Evolutionary conservation across 2,329 filamentous ascomycete species (phyloP).

Genomic region (Alternaria panax): DNA sequence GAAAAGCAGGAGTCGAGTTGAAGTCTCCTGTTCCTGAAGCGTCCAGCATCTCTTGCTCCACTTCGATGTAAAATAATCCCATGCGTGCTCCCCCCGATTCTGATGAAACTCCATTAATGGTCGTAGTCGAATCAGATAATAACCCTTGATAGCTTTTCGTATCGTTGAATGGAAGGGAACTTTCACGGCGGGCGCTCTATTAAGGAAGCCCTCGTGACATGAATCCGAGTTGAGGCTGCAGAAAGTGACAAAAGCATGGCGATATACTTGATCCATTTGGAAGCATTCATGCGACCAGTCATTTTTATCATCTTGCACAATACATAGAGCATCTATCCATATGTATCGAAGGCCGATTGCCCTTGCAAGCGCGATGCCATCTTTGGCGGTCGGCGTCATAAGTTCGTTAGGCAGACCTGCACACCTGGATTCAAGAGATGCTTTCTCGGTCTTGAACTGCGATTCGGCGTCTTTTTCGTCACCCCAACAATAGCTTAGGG

Average conservation of each 20-base stretch:
- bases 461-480: neutral
- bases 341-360: too few species aligned
- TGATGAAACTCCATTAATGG: too few species aligned
- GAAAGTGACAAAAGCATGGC: too few species aligned
- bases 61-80: neutral
- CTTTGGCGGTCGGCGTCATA: neutral
- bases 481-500: neutral
- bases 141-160: rapidly evolving
- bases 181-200: rapidly evolving
- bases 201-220: neutral
- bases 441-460: neutral
- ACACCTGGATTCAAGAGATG: neutral
- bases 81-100: too few species aligned
- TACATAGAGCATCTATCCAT: too few species aligned
- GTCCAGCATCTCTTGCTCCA: neutral
- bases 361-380: neutral
- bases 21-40: neutral
- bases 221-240: neutral
- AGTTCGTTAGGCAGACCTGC: neutral
- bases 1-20: neutral
- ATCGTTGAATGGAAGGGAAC: neutral
- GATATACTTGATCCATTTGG: too few species aligned
- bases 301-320: too few species aligned
- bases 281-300: too few species aligned
- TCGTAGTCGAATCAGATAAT: neutral